Conservation (phyloP, 805 yeast genomes). For the Ogataea chonburiensis region DNA sequence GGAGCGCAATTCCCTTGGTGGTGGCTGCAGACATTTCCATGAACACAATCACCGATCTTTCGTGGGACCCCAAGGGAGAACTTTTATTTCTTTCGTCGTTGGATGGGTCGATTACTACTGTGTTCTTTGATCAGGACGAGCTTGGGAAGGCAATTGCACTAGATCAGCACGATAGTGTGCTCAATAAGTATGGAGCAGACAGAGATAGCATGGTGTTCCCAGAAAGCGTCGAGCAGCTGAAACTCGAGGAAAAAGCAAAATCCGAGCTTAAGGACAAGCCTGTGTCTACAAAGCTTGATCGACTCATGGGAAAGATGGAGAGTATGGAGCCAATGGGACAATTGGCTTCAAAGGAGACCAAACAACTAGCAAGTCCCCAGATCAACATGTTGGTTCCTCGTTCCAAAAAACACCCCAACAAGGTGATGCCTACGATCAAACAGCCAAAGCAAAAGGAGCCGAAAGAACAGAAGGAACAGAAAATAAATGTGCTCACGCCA, state of each 20-base stretch:
- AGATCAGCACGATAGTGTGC: constrained; percentile 63
- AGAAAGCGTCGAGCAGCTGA: constrained; percentile 77
- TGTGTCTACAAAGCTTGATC: constrained; percentile 37
- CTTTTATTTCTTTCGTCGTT: constrained; percentile 73
- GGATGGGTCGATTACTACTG: constrained; percentile 77
- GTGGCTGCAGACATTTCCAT: constrained; percentile 74
- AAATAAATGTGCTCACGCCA: no score
- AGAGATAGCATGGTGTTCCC: constrained; percentile 82
- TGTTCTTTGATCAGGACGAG: constrained; percentile 62
- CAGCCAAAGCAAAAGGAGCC: constrained; percentile 8
- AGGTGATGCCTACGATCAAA: constrained; percentile 22
- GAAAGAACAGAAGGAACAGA: no score
- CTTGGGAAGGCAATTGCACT: constrained; percentile 60
- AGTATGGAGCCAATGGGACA: constrained; percentile 9
- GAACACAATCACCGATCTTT: constrained; percentile 81
- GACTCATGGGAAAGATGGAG: constrained; percentile 34
- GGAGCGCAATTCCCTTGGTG: constrained; percentile 70
- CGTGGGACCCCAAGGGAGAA: constrained; percentile 85
- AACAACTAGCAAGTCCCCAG: constrained; percentile 11
- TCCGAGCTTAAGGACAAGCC: constrained; percentile 14
- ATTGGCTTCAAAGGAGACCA: neutral
- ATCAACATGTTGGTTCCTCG: constrained; percentile 31
- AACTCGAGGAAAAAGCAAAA: constrained; percentile 63
- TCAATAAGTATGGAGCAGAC: constrained; percentile 85
- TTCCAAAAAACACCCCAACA: constrained; percentile 33